Base-by-base conservation (phyloP, 352 stramenopile species). In the Saprolegnia parasitica region DNA sequence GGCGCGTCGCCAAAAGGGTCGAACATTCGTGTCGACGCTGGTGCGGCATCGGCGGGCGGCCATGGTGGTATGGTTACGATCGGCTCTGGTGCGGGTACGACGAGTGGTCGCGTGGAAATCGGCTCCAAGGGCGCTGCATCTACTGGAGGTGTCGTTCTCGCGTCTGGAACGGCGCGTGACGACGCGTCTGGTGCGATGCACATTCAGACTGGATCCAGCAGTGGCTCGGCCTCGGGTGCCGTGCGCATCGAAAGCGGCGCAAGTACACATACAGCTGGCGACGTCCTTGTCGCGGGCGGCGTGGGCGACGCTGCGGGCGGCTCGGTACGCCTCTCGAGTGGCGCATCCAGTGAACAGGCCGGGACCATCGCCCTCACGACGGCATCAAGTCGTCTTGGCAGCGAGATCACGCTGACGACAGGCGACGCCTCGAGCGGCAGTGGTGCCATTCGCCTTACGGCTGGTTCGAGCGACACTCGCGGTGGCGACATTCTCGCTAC, bases 141-240 rank as follows among this genome's bases (percentile, higher is more conserved):
- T 13, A 54, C 60, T 32, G 60, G 60, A 13, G 5, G 11, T 32
- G 60, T 67, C 11, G n/a, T 35, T 21, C 50, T 67, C n/a, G 26
- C 60, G 23, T 67, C 60, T 67, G 60, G 60, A 18, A 26, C 54
- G 35, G 60, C 35, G 20, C 11, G 18, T 11, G 20, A 13, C 5
- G 42, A 29, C 47, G 47, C 54, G 13, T 67, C 60, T n/a, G 60
- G 60, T 24, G 60, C 26, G 13, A 24, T 67, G n/a, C 10, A 20
- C 11, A 21, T 67, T 15, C 23, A 57, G 16, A 29, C 60, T 56
- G 60, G 60, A 20, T 63, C 50, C 35, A 37, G 60, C 35, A 37
- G 60, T 23, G n/a, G 4, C 10, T 5, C 60, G 13, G 29, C 42
- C 16, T 55, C 60, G 20, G 60, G 60, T 24, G 60, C 15, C 15